A percentile compares a stretch with the other conserved stretches of the same genome.
Conservation (phyloP, 2,329 filamentous ascomycete species). For the Fusarium sp. region DNA sequence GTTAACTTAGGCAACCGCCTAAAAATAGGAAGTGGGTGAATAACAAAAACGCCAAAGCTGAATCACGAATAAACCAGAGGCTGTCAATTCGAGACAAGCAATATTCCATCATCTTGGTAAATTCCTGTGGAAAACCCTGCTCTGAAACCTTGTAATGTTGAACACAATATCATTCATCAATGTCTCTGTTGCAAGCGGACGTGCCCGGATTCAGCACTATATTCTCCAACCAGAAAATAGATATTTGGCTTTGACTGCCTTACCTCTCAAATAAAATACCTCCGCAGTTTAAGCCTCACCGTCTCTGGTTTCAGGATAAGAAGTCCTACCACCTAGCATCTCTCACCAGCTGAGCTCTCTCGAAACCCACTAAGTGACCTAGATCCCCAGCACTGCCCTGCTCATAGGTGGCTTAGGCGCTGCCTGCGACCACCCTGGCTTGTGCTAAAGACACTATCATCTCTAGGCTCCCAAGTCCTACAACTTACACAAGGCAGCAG, state of each 20-base stretch:
- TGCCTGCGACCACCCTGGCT: slow-evolving; percentile 43
- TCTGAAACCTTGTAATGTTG: background rate
- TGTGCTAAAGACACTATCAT: slow-evolving; percentile 27
- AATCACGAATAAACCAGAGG: background rate
- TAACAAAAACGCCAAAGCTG: background rate
- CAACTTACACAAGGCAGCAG: slow-evolving; percentile 46
- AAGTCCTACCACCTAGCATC: slow-evolving; percentile 15
- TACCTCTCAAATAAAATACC: background rate
- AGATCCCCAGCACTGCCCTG: slow-evolving; percentile 27
- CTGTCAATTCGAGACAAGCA: background rate
- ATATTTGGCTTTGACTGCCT: slow-evolving; percentile 5
- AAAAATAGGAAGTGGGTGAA: background rate
- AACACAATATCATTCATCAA: background rate
- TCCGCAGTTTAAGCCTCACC: slow-evolving; percentile 1
- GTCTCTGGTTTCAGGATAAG: background rate
- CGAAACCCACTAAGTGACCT: slow-evolving; percentile 45
- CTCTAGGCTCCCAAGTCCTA: slow-evolving; percentile 30
- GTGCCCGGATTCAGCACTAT: slow-evolving; percentile 4
- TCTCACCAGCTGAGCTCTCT: slow-evolving; percentile 11
- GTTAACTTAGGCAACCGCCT: slow-evolving; percentile 12
- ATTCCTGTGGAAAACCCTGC: background rate
- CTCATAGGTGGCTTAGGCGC: slow-evolving; percentile 37
- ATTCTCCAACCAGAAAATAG: background rate
- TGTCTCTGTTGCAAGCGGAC: slow-evolving; percentile 32
- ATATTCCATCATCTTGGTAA: background rate